A percentile compares a stretch with the other conserved stretches of the same genome.
phyloP scores from a whole-genome alignment of 1,139 yeast species.

The Yamadazyma mexicana region DNA sequence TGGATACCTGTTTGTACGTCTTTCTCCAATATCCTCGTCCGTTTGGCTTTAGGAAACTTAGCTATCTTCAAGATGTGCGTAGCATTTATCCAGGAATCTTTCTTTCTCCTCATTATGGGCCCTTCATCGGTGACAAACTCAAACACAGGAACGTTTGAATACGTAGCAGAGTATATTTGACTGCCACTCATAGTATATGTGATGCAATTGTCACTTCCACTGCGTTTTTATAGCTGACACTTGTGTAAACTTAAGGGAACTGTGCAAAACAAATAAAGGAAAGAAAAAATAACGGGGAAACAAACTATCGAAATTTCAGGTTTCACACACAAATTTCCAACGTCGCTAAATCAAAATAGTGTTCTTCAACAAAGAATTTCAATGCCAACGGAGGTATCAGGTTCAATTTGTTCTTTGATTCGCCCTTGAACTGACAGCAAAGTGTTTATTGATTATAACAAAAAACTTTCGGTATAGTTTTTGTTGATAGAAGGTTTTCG shows the following conservation, averaged over 20 bases:
- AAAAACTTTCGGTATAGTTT: slow-evolving; percentile 1
- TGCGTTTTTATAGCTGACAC: neutral
- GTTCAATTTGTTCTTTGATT: neutral
- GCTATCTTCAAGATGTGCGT: slow-evolving; percentile 89
- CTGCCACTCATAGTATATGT: slow-evolving; percentile 24
- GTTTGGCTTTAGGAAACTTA: slow-evolving; percentile 78
- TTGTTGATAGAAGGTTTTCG: neutral
- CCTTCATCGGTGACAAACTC: slow-evolving; percentile 71
- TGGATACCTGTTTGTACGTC: slow-evolving; percentile 85
- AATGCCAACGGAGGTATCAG: too few species aligned
- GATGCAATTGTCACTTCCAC: too few species aligned
- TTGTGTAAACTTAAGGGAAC: too few species aligned
- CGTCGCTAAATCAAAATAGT: too few species aligned
- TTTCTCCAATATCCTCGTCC: slow-evolving; percentile 81
- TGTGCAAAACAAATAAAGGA: too few species aligned
- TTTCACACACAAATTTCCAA: too few species aligned
- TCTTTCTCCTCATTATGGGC: slow-evolving; percentile 77
- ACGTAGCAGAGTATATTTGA: slow-evolving; percentile 74
- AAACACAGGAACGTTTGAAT: slow-evolving; percentile 77
- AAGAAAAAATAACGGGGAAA: too few species aligned
- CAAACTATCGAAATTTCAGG: too few species aligned
- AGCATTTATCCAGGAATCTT: slow-evolving; percentile 87
- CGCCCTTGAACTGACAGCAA: neutral
- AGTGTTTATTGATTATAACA: neutral
- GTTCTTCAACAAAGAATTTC: too few species aligned